Evolutionary conservation across 2,329 filamentous ascomycete species (phyloP).

Genomic region (Colletotrichum tabaci): DNA sequence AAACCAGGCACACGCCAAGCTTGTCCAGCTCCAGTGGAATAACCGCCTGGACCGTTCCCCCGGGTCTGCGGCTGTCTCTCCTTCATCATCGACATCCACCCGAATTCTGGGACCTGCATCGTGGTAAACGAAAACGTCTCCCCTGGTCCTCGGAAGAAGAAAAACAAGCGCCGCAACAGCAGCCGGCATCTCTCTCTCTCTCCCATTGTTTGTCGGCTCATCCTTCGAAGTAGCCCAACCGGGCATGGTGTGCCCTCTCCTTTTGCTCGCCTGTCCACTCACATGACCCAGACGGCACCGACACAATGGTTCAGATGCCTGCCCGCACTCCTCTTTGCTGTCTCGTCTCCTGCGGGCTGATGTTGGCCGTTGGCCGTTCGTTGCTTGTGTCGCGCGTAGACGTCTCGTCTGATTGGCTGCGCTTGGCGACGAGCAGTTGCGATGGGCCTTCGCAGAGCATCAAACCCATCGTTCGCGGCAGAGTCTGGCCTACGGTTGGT

Average conservation of each 20-base stretch:
- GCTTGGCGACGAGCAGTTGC: conserved; percentile 28
- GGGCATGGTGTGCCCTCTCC: not conserved
- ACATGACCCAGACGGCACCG: conserved; percentile 29
- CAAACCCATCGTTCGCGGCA: conserved; percentile 34
- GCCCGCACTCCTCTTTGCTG: not conserved
- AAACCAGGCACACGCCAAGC: not conserved
- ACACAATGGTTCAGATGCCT: conserved; percentile 26
- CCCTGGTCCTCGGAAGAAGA: not conserved
- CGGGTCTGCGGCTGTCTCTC: conserved; percentile 7
- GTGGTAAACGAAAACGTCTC: not conserved
- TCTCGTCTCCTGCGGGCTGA: conserved; percentile 25
- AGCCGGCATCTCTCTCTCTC: not conserved
- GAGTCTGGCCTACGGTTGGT: conserved; percentile 32
- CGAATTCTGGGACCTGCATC: not conserved
- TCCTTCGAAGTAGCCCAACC: conserved; percentile 15
- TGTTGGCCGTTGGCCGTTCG: conserved; percentile 22
- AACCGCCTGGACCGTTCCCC: conserved; percentile 28
- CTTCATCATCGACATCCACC: conserved; percentile 17
- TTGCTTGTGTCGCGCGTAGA: conserved; percentile 34
- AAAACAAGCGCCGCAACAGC: conserved; percentile 25
- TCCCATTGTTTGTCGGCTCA: not conserved
- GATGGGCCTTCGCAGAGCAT: conserved; percentile 14
- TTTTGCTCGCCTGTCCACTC: conserved; percentile 25
- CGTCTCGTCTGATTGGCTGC: conserved; percentile 25
- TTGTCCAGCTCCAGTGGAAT: conserved; percentile 3